These are phyloP conservation scores for Hypoxylon lienhwacheense DNA, from an alignment of 495 filamentous ascomycete species.

Conservation along the genomic window DNA sequence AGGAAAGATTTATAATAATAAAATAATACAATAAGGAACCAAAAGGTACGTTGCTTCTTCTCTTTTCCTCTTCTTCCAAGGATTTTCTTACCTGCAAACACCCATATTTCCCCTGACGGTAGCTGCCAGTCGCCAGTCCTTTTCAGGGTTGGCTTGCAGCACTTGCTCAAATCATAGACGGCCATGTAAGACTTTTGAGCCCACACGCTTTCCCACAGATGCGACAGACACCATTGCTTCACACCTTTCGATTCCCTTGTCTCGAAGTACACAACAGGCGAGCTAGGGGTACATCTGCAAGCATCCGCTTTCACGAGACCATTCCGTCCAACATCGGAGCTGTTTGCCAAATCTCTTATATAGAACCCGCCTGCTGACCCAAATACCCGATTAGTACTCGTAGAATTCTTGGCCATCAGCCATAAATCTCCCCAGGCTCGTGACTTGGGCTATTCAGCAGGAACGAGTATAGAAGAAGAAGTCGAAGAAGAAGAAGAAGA, in stretches of 20 bases:
- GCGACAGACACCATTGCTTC: conserved; percentile 32
- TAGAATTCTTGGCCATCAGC: conserved; percentile 15
- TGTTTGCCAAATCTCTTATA: conserved; percentile 39
- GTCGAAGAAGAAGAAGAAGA: not conserved
- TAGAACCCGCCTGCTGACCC: conserved; percentile 30
- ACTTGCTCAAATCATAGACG: conserved; percentile 37
- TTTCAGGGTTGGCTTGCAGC: conserved; percentile 38
- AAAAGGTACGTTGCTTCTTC: conserved; percentile 22
- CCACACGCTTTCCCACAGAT: conserved; percentile 34
- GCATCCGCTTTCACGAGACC: conserved; percentile 49
- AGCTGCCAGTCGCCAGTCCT: conserved; percentile 37
- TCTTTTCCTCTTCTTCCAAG: conserved; percentile 28
- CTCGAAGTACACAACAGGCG: conserved; percentile 38
- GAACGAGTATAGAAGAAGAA: conserved; percentile 4
- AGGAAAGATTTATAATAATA: conserved; percentile 4
- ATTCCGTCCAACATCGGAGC: conserved; percentile 40
- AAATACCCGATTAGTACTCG: conserved; percentile 21
- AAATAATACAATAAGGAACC: conserved; percentile 5
- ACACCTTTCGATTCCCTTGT: conserved; percentile 38
- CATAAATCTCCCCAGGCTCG: conserved; percentile 3
- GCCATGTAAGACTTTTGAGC: conserved; percentile 40
- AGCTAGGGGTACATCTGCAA: conserved; percentile 44
- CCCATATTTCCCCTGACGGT: conserved; percentile 31
- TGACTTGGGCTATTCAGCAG: not conserved
- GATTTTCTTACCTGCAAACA: conserved; percentile 39